phyloP scores from a whole-genome alignment of 805 yeast species.

The Teunomyces stri region DNA sequence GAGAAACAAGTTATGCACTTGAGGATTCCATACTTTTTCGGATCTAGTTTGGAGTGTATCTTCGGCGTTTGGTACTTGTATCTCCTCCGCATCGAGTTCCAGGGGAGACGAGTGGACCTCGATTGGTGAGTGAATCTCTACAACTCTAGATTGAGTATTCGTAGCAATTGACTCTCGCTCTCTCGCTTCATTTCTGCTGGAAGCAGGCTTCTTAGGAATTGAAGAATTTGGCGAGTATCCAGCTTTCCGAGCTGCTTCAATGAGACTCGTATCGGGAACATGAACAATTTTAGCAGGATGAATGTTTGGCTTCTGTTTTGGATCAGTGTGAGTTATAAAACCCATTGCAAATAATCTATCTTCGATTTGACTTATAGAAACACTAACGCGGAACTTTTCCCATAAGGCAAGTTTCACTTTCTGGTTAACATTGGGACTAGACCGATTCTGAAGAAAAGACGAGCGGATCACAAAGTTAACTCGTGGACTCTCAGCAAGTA shows the following conservation, averaged over 20 bases:
- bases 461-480: neutral
- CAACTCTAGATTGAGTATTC: neutral
- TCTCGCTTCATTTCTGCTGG: too few relatives aligned
- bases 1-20: neutral
- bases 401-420: neutral
- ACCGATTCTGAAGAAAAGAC: neutral
- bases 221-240: neutral
- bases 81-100: too few relatives aligned
- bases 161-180: neutral
- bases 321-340: neutral
- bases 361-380: neutral
- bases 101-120: neutral
- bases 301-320: neutral
- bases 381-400: neutral
- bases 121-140: neutral
- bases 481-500: neutral
- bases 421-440: neutral
- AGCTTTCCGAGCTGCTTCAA: neutral
- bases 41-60: too few relatives aligned
- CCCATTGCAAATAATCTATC: neutral
- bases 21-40: neutral
- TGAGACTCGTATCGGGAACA: neutral
- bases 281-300: neutral
- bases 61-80: too few relatives aligned
- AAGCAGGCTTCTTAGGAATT: too few relatives aligned